These are phyloP conservation scores for Nitzschia sp. DNA, from an alignment of 108 stramenopile species.

Conservation along the genomic window DNA sequence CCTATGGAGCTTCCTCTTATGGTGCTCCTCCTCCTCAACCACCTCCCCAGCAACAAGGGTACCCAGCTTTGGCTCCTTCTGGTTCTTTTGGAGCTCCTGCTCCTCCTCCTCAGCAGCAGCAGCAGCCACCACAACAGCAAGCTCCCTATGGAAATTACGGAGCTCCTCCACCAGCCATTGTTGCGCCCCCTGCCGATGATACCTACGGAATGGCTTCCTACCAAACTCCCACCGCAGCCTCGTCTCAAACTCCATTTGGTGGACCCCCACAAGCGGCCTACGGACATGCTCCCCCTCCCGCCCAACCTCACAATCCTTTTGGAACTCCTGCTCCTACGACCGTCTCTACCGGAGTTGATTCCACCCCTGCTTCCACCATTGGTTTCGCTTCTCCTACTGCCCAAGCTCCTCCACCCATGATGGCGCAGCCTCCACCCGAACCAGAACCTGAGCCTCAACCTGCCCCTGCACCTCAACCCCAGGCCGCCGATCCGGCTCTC, in stretches of 20 bases:
- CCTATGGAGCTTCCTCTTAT: slow-evolving; percentile 14
- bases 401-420: slow-evolving; percentile 8
- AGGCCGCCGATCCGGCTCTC: slow-evolving; percentile 38
- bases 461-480: background rate
- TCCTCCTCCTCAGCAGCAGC: too few species aligned
- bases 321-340: slow-evolving; percentile 27
- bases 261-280: slow-evolving; percentile 6
- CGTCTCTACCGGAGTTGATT: slow-evolving; percentile 16
- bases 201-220: background rate
- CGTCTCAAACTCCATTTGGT: slow-evolving; percentile 7
- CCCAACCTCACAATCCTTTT: slow-evolving; percentile 19
- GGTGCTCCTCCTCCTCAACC: slow-evolving; percentile 1
- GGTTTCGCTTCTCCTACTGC: slow-evolving; percentile 46
- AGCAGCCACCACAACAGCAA: slow-evolving; percentile 2
- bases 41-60: background rate
- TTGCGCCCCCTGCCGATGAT: background rate
- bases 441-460: slow-evolving; percentile 1
- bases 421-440: slow-evolving; percentile 9
- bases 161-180: background rate
- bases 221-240: background rate
- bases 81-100: slow-evolving; percentile 11
- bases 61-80: slow-evolving; percentile 4
- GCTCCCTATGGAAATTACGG: background rate
- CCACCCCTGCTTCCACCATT: slow-evolving; percentile 31
- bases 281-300: background rate